Percentiles rank a stretch among this genome's conserved stretches.
Conservation (phyloP, 306 rosid species). For the apple (Malus domestica) region DNA sequence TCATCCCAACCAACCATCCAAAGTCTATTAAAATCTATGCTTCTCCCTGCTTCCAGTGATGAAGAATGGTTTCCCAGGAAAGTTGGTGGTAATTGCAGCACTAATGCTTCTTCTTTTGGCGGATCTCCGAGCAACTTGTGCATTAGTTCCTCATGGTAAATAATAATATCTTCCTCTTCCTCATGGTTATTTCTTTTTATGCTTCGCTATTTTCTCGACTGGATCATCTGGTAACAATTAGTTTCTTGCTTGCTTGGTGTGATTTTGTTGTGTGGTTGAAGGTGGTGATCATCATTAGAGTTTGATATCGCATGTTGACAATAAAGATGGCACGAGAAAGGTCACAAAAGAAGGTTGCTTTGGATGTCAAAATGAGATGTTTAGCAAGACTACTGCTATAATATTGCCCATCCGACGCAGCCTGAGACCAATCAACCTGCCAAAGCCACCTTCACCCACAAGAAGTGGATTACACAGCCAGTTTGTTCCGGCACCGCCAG, state of each 20-base stretch:
- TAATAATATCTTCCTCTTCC: not conserved
- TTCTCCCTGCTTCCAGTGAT: not conserved
- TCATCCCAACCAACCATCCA: too few species aligned
- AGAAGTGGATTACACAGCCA: too few species aligned
- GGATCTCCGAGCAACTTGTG: not conserved
- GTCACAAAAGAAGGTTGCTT: not conserved
- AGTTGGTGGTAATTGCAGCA: not conserved
- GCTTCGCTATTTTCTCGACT: too few species aligned
- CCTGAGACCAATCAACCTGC: not conserved
- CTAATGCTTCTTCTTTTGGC: conserved; percentile 5
- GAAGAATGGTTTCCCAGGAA: conserved; percentile 1
- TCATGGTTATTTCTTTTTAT: too few species aligned
- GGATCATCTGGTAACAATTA: too few species aligned
- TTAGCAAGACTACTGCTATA: not conserved
- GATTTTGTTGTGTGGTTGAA: not conserved
- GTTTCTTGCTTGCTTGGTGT: not conserved
- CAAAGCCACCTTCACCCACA: not conserved
- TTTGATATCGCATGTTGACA: too few species aligned
- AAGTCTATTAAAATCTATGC: too few species aligned
- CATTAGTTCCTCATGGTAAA: not conserved
- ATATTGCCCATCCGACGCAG: not conserved
- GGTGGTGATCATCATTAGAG: not conserved
- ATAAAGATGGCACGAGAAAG: not conserved
- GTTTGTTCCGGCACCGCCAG: too few species aligned
- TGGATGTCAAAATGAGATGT: not conserved